Conservation (phyloP, 179 eudicot genomes). For the Sideroxylon spinosum region DNA sequence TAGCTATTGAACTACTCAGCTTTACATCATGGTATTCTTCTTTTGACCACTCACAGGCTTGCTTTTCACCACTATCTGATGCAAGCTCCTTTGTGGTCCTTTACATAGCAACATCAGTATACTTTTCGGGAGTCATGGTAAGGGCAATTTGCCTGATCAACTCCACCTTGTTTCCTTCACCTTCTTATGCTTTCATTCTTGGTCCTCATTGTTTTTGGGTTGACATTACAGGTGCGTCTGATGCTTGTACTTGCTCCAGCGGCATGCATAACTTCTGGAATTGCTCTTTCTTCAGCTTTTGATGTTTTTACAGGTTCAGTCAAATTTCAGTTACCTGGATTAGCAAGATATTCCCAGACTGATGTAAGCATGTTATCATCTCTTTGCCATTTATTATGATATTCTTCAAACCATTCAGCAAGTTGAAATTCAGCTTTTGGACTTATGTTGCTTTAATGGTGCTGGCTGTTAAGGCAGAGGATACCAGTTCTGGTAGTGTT, state of each 20-base stretch:
- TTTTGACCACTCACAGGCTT: constrained; percentile 52
- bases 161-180: not conserved
- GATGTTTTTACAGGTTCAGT: constrained; percentile 75
- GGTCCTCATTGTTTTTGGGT: constrained; percentile 8
- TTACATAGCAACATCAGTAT: constrained; percentile 86
- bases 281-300: constrained; percentile 95
- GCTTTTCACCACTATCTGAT: constrained; percentile 94
- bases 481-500: constrained; percentile 35
- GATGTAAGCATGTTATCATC: constrained; percentile 38
- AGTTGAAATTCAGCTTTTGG: constrained; percentile 10
- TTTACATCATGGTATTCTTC: not conserved
- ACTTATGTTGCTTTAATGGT: constrained; percentile 24
- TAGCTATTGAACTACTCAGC: constrained; percentile 10
- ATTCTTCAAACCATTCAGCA: not conserved
- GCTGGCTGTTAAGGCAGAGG: constrained; percentile 65
- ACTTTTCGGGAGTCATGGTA: constrained; percentile 99
- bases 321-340: constrained; percentile 59
- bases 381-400: not conserved
- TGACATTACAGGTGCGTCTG: constrained; percentile 67
- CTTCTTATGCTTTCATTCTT: not conserved
- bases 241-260: constrained; percentile 99
- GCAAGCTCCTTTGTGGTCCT: constrained; percentile 94
- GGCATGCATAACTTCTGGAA: constrained; percentile 96
- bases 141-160: constrained; percentile 18
- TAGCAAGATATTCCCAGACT: constrained; percentile 30